Base-by-base conservation (phyloP, 2,329 filamentous ascomycete genomes). In the Cladobotryum protrusum region DNA sequence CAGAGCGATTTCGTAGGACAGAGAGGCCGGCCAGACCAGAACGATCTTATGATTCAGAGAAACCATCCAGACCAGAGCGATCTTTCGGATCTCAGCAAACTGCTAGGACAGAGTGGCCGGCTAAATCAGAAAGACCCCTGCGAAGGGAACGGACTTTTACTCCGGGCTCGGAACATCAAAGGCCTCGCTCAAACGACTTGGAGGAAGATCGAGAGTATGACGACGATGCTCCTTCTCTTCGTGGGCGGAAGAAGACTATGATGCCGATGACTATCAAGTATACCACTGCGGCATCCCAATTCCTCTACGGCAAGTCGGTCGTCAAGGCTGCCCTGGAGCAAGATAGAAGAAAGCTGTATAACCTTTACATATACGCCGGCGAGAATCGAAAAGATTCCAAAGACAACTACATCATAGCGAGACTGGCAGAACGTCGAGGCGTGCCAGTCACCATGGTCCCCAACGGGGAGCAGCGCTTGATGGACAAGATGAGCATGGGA, bases 271-370 rank as follows among this genome's bases (percentile, higher is more conserved):
- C 61, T 1, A 55, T 71, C 52, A 66, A 68, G 43, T 82, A 92
- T 63, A 89, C 88, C 0, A 95, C 89, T 1, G 86, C 92, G 0
- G 88, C 89, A 5, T 96, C 91, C 0, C 86, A 96, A 54, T 97
- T 96, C 59, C 74, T 99, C 2, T 97, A 95, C 63, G 93, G 93
- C 5, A 81, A 79, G 41, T 87, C 86, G 2, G 83, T 88, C 2
- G 89, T 97, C 18, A 77, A 86, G 54, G 87, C 91, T 17, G 91
- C 90, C 0, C 72, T 99, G 17, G 82, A 77, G 56, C 64, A 70
- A 43, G 74, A 74, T 11, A 77, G 82, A 33, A 83, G 93, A 50
- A 83, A 87, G 60, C 69, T 95, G 3, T 95, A 96, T 72, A 87
- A 83, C 48, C 77, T 99, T 3, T 96, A 97, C 65, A 72, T 96